Percentiles rank a stretch among this genome's conserved stretches.
Evolutionary conservation across 768 basidiomycete genomes (phyloP).

Genomic region (Russula emetica): DNA sequence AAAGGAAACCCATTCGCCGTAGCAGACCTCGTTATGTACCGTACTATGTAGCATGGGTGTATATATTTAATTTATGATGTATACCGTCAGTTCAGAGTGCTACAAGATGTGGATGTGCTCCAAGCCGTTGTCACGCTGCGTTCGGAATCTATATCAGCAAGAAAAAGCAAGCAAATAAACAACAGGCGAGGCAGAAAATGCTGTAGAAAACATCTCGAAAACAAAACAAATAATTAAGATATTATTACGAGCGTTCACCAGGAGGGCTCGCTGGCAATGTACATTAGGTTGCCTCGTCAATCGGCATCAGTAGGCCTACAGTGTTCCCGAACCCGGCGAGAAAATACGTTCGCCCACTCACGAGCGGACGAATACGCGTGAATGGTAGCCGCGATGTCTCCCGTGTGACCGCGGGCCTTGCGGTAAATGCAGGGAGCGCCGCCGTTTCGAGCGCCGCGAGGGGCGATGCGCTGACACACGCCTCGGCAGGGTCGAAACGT

Average conservation of each 20-base stretch:
- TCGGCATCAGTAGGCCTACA: conserved; percentile 23
- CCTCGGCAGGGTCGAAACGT: conserved; percentile 56
- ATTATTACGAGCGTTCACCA: background rate
- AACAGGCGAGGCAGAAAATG: background rate
- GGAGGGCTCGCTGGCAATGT: background rate
- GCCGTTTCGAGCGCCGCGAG: conserved; percentile 44
- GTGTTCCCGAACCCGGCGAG: conserved; percentile 29
- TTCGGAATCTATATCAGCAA: background rate
- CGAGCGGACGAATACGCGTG: conserved; percentile 27
- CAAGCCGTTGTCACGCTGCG: background rate
- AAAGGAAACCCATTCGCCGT: no score
- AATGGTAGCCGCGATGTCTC: conserved; percentile 27
- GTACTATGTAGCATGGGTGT: conserved; percentile 4
- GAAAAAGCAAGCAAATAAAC: background rate
- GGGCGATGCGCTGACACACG: conserved; percentile 47
- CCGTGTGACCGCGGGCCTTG: background rate
- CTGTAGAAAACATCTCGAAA: conserved; percentile 2
- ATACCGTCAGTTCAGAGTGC: background rate
- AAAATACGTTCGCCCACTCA: conserved; percentile 22
- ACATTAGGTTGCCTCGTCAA: conserved; percentile 3
- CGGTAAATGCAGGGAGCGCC: background rate
- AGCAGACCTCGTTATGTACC: background rate
- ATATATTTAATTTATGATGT: conserved; percentile 5
- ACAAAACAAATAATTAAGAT: background rate
- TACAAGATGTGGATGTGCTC: conserved; percentile 18